Conservation (phyloP, 257 asterid species). For the Thymus mandschuricus region DNA sequence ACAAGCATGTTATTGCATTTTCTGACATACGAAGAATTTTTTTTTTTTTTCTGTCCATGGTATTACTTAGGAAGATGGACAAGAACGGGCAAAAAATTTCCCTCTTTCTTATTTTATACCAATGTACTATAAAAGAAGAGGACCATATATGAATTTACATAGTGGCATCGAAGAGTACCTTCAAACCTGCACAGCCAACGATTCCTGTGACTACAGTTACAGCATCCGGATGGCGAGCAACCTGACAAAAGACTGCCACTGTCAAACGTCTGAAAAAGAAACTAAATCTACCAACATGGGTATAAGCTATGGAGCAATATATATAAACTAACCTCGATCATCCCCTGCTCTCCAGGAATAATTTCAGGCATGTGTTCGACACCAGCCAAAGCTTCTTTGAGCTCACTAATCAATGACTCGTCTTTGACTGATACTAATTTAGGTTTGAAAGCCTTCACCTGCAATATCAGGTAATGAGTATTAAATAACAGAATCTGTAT, state of each 20-base stretch:
- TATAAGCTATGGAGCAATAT: background rate
- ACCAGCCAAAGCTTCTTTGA: conserved; percentile 85
- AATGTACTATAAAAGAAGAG: background rate
- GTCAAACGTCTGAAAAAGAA: conserved; percentile 21
- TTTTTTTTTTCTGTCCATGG: too few species aligned
- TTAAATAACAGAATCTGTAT: background rate
- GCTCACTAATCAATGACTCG: conserved; percentile 74
- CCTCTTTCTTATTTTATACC: too few species aligned
- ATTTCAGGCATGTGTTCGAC: conserved; percentile 84
- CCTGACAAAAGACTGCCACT: conserved; percentile 50
- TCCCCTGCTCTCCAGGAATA: conserved; percentile 94
- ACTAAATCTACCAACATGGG: conserved; percentile 6
- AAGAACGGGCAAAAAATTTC: too few species aligned
- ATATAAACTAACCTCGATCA: conserved; percentile 68
- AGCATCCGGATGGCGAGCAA: conserved; percentile 97
- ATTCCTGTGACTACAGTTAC: conserved; percentile 95
- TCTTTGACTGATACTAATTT: conserved; percentile 80
- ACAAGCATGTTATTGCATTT: too few species aligned
- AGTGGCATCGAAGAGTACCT: conserved; percentile 51
- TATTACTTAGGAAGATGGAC: too few species aligned
- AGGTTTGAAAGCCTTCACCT: conserved; percentile 87
- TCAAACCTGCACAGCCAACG: conserved; percentile 97
- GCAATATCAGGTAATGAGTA: conserved; percentile 31
- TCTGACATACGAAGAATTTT: background rate
- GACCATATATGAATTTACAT: background rate